phyloP scores from a whole-genome alignment of 2,329 filamentous ascomycete species.

The Sphaerulina vaccinii region DNA sequence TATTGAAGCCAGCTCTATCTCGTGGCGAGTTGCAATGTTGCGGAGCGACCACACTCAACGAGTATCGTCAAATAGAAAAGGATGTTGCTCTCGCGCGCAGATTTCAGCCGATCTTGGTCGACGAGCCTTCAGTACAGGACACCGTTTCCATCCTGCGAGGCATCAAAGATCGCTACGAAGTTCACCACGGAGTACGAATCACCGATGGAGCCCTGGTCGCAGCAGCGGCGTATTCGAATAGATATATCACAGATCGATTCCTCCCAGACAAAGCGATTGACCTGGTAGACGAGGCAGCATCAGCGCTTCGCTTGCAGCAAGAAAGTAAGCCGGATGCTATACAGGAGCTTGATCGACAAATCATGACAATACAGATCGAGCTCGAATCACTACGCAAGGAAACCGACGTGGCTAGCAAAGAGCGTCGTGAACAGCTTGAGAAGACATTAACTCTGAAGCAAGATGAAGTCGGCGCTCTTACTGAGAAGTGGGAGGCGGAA shows the following conservation, averaged over 20 bases:
- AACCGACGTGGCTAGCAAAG: conserved; percentile 82
- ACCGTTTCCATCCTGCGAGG: conserved; percentile 93
- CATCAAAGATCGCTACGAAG: conserved; percentile 96
- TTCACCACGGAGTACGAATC: conserved; percentile 94
- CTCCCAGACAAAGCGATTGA: conserved; percentile 97
- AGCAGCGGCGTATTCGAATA: conserved; percentile 86
- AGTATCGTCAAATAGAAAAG: conserved; percentile 93
- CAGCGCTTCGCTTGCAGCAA: conserved; percentile 84
- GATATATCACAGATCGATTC: conserved; percentile 95
- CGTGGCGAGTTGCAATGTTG: conserved; percentile 92
- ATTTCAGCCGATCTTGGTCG: conserved; percentile 93
- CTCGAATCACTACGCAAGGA: conserved; percentile 92
- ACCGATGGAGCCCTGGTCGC: conserved; percentile 89
- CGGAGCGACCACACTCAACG: conserved; percentile 87
- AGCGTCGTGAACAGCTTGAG: conserved; percentile 83
- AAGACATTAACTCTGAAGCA: conserved; percentile 72
- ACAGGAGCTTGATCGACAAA: conserved; percentile 85
- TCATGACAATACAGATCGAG: conserved; percentile 97
- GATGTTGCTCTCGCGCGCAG: conserved; percentile 88
- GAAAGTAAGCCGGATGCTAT: conserved; percentile 97
- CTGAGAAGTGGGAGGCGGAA: conserved; percentile 86
- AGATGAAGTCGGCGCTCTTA: conserved; percentile 71
- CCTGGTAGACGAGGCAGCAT: conserved; percentile 91
- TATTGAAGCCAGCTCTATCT: conserved; percentile 90
- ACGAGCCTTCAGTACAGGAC: conserved; percentile 84